phyloP scores from a whole-genome alignment of 768 basidiomycete genomes.

The Crepidotus variabilis region DNA sequence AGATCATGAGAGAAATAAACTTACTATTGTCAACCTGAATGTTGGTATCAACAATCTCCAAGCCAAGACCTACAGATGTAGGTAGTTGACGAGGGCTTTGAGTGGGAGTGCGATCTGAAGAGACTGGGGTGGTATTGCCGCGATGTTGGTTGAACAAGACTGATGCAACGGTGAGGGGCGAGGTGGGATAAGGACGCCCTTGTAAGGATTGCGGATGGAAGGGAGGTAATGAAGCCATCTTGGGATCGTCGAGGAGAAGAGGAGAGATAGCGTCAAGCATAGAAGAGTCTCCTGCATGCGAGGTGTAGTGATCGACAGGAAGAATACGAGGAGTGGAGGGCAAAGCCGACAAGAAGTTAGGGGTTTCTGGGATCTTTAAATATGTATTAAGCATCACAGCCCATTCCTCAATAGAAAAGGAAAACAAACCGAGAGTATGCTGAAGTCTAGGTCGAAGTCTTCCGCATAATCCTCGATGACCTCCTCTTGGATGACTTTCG shows the following conservation, averaged over 20 bases:
- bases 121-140: background rate
- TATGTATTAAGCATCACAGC: background rate
- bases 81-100: background rate
- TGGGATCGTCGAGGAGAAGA: background rate
- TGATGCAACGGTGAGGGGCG: constrained; percentile 6
- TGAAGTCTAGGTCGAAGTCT: background rate
- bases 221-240: background rate
- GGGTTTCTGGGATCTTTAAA: background rate
- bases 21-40: background rate
- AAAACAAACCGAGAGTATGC: background rate
- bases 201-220: background rate
- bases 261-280: background rate
- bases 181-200: background rate
- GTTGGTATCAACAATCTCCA: too few species aligned
- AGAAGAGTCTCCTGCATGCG: background rate
- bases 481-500: background rate
- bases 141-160: constrained; percentile 3
- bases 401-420: background rate
- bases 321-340: constrained; percentile 1
- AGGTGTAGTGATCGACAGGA: background rate
- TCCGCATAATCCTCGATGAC: constrained; percentile 3
- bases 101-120: background rate
- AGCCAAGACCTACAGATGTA: too few species aligned
- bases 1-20: background rate
- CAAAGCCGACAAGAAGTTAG: background rate